These are phyloP conservation scores for Macadamia integrifolia DNA, from an alignment of 164 flowering plant species.

Conservation along the genomic window DNA sequence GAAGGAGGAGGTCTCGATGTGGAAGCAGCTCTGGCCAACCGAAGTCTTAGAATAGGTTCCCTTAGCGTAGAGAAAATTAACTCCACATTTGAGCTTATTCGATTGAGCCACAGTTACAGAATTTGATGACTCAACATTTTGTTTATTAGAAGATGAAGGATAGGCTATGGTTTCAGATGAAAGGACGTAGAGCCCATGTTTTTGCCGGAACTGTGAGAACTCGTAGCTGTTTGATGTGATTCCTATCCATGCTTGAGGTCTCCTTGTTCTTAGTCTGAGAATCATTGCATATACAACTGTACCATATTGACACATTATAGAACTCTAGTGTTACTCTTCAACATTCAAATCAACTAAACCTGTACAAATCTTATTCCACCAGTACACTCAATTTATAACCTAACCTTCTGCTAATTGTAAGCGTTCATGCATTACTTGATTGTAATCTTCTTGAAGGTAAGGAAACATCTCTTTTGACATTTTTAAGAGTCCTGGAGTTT, in stretches of 20 bases:
- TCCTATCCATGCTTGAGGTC: background rate
- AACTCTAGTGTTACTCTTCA: background rate
- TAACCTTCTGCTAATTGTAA: no score
- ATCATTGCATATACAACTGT: slow-evolving; percentile 1
- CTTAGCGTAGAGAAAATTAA: background rate
- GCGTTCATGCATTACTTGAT: no score
- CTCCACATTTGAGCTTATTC: no score
- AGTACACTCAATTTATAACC: no score
- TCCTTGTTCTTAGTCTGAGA: background rate
- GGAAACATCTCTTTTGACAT: no score
- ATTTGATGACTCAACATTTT: no score
- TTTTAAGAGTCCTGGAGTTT: no score
- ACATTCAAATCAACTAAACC: no score
- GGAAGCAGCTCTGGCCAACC: slow-evolving; percentile 76
- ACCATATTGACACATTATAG: background rate
- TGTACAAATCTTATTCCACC: no score
- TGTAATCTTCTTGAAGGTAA: no score
- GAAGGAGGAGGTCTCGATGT: slow-evolving; percentile 53
- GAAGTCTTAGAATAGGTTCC: slow-evolving; percentile 50
- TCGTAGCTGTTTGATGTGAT: background rate
- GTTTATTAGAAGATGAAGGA: slow-evolving; percentile 3
- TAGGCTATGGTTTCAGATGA: slow-evolving; percentile 4
- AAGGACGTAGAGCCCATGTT: slow-evolving; percentile 10
- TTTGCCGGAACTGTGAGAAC: slow-evolving; percentile 3
- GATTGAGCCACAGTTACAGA: no score